Evolutionary conservation across 2,329 filamentous ascomycete genomes (phyloP).

Genomic region (Xenoacremonium recifei): DNA sequence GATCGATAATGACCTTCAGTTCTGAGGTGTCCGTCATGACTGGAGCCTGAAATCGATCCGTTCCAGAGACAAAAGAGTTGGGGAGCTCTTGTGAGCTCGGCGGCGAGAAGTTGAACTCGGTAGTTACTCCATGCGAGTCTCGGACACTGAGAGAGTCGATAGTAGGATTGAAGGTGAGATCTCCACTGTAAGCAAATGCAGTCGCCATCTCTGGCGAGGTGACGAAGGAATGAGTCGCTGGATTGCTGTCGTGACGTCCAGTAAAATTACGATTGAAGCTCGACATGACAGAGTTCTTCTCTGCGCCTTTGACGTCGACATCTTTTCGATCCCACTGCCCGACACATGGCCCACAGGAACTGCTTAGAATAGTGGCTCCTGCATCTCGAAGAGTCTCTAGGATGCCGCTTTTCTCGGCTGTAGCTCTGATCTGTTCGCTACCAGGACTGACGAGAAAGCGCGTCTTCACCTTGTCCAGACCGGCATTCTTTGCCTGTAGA

Average conservation of each 20-base stretch:
- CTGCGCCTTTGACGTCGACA: slow-evolving; percentile 79
- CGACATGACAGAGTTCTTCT: slow-evolving; percentile 93
- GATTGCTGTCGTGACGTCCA: slow-evolving; percentile 94
- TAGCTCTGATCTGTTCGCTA: slow-evolving; percentile 94
- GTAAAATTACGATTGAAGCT: slow-evolving; percentile 99
- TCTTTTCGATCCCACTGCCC: slow-evolving; percentile 94
- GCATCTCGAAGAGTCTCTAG: slow-evolving; percentile 82
- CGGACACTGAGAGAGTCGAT: slow-evolving; percentile 91
- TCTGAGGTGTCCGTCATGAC: slow-evolving; percentile 67
- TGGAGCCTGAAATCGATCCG: slow-evolving; percentile 94
- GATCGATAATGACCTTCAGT: slow-evolving; percentile 79
- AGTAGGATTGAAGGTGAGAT: slow-evolving; percentile 90
- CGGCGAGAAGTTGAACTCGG: slow-evolving; percentile 84
- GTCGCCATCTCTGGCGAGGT: slow-evolving; percentile 88
- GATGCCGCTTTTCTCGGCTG: slow-evolving; percentile 84
- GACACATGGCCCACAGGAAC: slow-evolving; percentile 92
- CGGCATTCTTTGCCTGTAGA: slow-evolving; percentile 85
- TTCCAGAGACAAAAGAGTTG: slow-evolving; percentile 76
- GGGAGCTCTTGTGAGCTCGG: slow-evolving; percentile 84
- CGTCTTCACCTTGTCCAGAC: slow-evolving; percentile 74
- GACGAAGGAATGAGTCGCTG: slow-evolving; percentile 90
- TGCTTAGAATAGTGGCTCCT: slow-evolving; percentile 86
- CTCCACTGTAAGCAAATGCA: slow-evolving; percentile 79
- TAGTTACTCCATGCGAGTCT: slow-evolving; percentile 61
- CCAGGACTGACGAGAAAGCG: slow-evolving; percentile 97